A percentile compares a stretch with the other conserved stretches of the same genome.
Conservation (phyloP, 148 eudicot species). For the Arbutus unedo region DNA sequence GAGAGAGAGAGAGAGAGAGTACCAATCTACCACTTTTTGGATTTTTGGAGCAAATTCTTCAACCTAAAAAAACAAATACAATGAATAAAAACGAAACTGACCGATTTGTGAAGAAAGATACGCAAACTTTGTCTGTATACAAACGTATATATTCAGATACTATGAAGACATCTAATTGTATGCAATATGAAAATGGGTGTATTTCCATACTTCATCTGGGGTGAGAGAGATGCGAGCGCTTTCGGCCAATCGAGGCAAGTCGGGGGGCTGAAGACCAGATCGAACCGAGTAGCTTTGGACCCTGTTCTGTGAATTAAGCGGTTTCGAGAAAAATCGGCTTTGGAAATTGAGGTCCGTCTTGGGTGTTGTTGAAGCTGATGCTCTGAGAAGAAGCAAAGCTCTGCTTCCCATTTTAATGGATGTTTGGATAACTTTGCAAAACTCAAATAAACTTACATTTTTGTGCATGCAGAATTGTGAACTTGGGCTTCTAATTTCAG, state of each 20-base stretch:
- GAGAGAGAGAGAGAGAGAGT: slow-evolving; percentile 14
- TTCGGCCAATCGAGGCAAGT: slow-evolving; percentile 69
- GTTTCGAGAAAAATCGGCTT: slow-evolving; percentile 15
- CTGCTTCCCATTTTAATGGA: slow-evolving; percentile 25
- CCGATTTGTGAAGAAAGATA: not conserved
- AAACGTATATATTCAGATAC: not conserved
- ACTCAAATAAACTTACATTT: too few relatives aligned
- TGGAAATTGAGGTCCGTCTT: not conserved
- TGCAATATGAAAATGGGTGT: not conserved
- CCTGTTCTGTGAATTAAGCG: not conserved
- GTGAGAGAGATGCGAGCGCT: slow-evolving; percentile 88
- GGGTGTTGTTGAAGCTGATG: slow-evolving; percentile 2
- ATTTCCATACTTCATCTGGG: slow-evolving; percentile 49
- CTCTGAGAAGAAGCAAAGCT: slow-evolving; percentile 25
- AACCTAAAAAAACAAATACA: slow-evolving; percentile 33
- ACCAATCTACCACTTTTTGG: slow-evolving; percentile 86
- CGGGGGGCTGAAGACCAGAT: slow-evolving; percentile 59
- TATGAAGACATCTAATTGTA: not conserved
- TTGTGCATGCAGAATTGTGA: too few relatives aligned
- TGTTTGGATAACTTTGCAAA: not conserved
- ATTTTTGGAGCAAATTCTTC: slow-evolving; percentile 90
- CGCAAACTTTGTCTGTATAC: not conserved
- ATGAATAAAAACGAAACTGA: not conserved
- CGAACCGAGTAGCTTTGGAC: slow-evolving; percentile 21
- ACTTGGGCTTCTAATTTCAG: too few relatives aligned